Percentiles rank a stretch among this genome's conserved stretches.
Evolutionary conservation across 257 asterid genomes (phyloP).

Genomic region (Penstemon eatonii): DNA sequence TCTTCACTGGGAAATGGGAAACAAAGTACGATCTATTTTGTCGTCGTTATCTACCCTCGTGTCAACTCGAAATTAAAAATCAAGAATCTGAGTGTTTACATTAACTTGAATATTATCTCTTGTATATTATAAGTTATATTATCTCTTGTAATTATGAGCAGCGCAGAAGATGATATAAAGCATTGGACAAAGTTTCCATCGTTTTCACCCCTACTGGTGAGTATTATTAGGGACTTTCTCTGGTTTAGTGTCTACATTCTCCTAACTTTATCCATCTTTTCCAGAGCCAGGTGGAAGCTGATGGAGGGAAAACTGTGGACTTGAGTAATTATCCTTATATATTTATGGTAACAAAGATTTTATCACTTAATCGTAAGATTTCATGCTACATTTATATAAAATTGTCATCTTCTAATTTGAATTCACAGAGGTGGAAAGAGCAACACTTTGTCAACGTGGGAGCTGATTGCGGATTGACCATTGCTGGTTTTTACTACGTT

Average conservation of each 20-base stretch:
- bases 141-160: constrained; percentile 38
- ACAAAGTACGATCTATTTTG: constrained; percentile 68
- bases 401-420: constrained; percentile 13
- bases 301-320: constrained; percentile 90
- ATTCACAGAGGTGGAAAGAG: constrained; percentile 95
- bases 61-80: too few relatives aligned
- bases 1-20: constrained; percentile 99
- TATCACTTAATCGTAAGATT: not conserved
- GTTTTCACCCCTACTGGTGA: constrained; percentile 70
- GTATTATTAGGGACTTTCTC: constrained; percentile 23
- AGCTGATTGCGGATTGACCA: constrained; percentile 92
- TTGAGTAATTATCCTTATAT: constrained; percentile 79
- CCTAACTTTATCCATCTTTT: constrained; percentile 27
- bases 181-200: constrained; percentile 94
- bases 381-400: constrained; percentile 22
- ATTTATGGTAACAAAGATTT: constrained; percentile 68
- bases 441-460: constrained; percentile 96
- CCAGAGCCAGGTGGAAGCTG: constrained; percentile 85
- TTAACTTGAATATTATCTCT: not conserved
- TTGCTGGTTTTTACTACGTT: constrained; percentile 96
- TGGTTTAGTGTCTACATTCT: constrained; percentile 1
- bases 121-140: constrained; percentile 6
- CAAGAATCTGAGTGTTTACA: too few relatives aligned
- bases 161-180: constrained; percentile 87
- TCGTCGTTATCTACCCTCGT: not conserved